Conservation (phyloP, 2,329 filamentous ascomycete genomes). For the Trichoderma atrobrunneum region DNA sequence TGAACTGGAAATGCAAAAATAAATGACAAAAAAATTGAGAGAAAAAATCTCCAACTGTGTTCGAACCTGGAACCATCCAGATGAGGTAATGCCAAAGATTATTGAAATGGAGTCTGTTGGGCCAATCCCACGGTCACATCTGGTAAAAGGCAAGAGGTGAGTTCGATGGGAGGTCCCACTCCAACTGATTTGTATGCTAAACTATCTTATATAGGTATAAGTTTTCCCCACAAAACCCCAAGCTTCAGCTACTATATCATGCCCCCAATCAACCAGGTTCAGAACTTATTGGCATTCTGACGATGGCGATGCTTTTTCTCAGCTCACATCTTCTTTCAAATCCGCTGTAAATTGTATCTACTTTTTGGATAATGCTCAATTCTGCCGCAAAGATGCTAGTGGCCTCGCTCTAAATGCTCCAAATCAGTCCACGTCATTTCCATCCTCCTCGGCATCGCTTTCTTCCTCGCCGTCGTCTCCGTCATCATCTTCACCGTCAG, state of each 20-base stretch:
- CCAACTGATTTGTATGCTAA: slow-evolving; percentile 35
- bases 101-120: slow-evolving; percentile 49
- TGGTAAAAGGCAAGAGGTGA: slow-evolving; percentile 79
- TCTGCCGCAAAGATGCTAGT: not conserved
- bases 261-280: not conserved
- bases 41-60: slow-evolving; percentile 23
- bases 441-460: slow-evolving; percentile 30
- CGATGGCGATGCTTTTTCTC: not conserved
- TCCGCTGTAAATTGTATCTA: not conserved
- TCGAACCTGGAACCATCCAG: slow-evolving; percentile 42
- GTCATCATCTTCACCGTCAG: slow-evolving; percentile 70
- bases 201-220: not conserved
- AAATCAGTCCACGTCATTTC: not conserved
- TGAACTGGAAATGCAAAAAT: not conserved
- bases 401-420: not conserved
- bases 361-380: not conserved
- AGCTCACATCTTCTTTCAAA: not conserved
- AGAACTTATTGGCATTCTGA: not conserved
- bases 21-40: slow-evolving; percentile 9
- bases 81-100: slow-evolving; percentile 50
- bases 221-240: not conserved
- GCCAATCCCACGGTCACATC: slow-evolving; percentile 67
- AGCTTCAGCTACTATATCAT: not conserved
- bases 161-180: slow-evolving; percentile 71
- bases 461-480: slow-evolving; percentile 48